Evolutionary conservation across 2,329 filamentous ascomycete genomes (phyloP).

Genomic region (Diaporthe helianthi): DNA sequence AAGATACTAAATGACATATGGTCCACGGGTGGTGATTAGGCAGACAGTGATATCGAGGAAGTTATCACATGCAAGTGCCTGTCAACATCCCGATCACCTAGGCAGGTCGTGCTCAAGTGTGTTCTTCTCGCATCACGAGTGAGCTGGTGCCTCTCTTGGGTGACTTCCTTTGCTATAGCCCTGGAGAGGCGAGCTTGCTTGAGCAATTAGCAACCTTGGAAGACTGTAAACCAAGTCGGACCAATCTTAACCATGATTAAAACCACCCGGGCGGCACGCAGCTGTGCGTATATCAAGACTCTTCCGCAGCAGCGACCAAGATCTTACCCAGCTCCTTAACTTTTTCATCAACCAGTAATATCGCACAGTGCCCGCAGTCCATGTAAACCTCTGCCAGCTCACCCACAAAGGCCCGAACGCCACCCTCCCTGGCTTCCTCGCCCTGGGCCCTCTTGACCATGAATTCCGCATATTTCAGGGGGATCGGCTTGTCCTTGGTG

Average conservation of each 20-base stretch:
- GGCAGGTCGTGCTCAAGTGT: too few relatives aligned
- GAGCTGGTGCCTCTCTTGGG: too few relatives aligned
- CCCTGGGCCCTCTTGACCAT: constrained; percentile 6
- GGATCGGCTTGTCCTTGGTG: neutral
- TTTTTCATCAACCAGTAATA: neutral
- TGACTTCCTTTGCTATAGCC: too few relatives aligned
- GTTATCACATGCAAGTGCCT: too few relatives aligned
- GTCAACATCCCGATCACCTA: too few relatives aligned
- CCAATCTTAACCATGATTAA: neutral
- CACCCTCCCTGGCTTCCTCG: neutral
- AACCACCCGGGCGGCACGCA: neutral
- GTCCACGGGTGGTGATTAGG: too few relatives aligned
- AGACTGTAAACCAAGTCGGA: too few relatives aligned
- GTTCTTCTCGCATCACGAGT: too few relatives aligned
- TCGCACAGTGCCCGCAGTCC: constrained; percentile 8
- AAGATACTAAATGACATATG: too few relatives aligned
- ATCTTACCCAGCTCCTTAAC: neutral
- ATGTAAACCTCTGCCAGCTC: constrained; percentile 5
- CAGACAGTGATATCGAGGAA: too few relatives aligned
- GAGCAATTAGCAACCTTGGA: too few relatives aligned
- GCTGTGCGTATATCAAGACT: neutral
- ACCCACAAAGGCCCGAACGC: neutral
- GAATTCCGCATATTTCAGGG: neutral
- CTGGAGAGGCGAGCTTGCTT: too few relatives aligned
- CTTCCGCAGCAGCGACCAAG: neutral